A percentile compares a stretch with the other conserved stretches of the same genome.
Evolutionary conservation across 441 rosid genomes (phyloP).

Genomic region (Erodium moschatum): DNA sequence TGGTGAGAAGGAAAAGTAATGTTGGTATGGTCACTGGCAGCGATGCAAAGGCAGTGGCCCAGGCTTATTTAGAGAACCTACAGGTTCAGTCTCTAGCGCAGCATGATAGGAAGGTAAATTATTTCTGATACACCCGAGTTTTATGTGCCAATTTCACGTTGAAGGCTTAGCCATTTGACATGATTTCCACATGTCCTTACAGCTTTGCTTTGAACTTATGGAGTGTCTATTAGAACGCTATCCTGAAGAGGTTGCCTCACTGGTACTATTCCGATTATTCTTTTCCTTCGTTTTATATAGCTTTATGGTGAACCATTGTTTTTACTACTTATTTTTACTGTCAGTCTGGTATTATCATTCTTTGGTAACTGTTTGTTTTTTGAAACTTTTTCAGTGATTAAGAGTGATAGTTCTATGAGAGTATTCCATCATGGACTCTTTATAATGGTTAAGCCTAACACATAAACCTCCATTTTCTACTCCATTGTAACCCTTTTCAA

Average conservation of each 20-base stretch:
- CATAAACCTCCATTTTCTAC: neutral
- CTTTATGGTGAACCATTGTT: neutral
- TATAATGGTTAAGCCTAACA: neutral
- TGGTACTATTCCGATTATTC: conserved; percentile 40
- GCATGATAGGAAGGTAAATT: conserved; percentile 65
- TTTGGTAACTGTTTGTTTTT: too few species aligned
- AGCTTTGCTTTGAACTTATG: conserved; percentile 81
- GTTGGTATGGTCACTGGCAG: conserved; percentile 37
- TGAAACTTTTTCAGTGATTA: too few species aligned
- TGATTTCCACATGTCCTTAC: conserved; percentile 29
- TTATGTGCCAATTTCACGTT: conserved; percentile 8
- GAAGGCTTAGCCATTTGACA: conserved; percentile 20
- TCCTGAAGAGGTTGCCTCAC: conserved; percentile 38
- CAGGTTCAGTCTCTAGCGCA: conserved; percentile 74
- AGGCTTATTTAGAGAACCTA: conserved; percentile 41
- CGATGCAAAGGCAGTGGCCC: conserved; percentile 60
- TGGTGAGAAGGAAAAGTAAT: conserved; percentile 47
- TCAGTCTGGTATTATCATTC: neutral
- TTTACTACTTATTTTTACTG: neutral
- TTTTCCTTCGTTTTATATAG: conserved; percentile 12
- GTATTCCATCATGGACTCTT: neutral
- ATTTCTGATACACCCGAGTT: neutral
- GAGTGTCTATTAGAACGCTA: conserved; percentile 60
- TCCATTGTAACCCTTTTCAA: neutral
- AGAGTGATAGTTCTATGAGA: neutral